A percentile compares a stretch with the other conserved stretches of the same genome.
Conservation (phyloP, 2,329 filamentous ascomycete genomes). For the Parafenestella ontariensis region DNA sequence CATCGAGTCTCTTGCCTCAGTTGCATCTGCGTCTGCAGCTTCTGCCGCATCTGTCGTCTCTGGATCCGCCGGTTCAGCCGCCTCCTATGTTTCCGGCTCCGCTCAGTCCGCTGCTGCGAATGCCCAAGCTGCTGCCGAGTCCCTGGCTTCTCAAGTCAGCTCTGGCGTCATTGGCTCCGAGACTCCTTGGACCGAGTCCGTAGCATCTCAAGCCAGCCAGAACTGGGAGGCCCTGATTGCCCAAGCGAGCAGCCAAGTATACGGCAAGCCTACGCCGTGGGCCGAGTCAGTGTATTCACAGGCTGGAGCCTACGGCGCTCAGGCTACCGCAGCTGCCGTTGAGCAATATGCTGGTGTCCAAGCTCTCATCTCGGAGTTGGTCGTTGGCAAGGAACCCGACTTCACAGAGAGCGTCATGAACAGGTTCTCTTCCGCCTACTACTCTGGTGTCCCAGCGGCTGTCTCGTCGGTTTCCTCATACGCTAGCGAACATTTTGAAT, state of each 20-base stretch:
- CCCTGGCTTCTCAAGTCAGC: constrained; percentile 55
- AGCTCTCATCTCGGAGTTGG: constrained; percentile 76
- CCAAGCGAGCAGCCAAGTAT: constrained; percentile 72
- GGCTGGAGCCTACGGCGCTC: constrained; percentile 65
- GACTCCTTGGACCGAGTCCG: constrained; percentile 61
- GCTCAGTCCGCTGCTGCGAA: constrained; percentile 53
- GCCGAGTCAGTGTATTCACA: constrained; percentile 56
- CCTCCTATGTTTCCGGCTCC: constrained; percentile 44
- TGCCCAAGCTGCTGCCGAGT: constrained; percentile 57
- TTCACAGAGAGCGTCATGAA: constrained; percentile 83
- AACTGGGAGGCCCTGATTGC: constrained; percentile 71
- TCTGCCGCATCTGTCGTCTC: constrained; percentile 54
- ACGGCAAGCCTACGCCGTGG: constrained; percentile 67
- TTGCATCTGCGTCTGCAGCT: constrained; percentile 48
- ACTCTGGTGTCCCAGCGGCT: constrained; percentile 67
- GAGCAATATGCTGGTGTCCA: constrained; percentile 74
- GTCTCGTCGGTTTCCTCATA: constrained; percentile 62
- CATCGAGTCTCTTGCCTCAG: constrained; percentile 43
- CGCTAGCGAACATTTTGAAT: constrained; percentile 51
- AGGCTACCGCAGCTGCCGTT: constrained; percentile 66
- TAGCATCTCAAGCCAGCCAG: constrained; percentile 63
- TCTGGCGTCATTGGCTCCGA: constrained; percentile 56
- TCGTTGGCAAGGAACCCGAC: constrained; percentile 77
- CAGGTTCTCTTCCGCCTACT: constrained; percentile 74
- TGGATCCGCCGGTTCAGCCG: constrained; percentile 59